phyloP scores from a whole-genome alignment of 768 basidiomycete species.

The Basidioascus undulatus region DNA sequence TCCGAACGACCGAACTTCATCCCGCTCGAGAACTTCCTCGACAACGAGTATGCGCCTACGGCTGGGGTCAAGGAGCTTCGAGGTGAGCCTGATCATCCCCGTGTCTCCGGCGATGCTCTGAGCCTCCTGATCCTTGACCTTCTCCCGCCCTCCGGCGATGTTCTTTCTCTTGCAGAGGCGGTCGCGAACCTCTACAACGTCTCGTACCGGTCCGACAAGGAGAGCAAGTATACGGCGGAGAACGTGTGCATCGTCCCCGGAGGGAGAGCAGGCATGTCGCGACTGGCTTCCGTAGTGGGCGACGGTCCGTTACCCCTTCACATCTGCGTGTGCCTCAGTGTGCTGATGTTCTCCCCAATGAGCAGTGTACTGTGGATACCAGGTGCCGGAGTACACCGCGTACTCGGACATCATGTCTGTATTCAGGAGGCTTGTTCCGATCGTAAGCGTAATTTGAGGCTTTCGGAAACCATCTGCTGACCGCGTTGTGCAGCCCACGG shows the following conservation, averaged over 20 bases:
- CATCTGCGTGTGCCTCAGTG: no score
- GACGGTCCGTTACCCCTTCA: no score
- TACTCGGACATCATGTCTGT: conserved; percentile 11
- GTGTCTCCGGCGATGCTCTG: background rate
- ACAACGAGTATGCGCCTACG: conserved; percentile 64
- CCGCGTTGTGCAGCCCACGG: no score
- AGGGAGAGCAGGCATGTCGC: conserved; percentile 42
- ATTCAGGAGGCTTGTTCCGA: conserved; percentile 11
- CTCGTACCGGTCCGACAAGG: conserved; percentile 57
- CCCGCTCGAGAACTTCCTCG: conserved; percentile 32
- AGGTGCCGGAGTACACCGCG: conserved; percentile 80
- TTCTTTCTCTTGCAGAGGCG: conserved; percentile 51
- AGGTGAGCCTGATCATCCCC: background rate
- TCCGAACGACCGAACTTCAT: conserved; percentile 40
- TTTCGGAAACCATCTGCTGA: conserved; percentile 7
- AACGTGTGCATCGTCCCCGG: conserved; percentile 75
- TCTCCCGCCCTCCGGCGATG: background rate
- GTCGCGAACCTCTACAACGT: conserved; percentile 76
- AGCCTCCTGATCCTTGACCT: background rate
- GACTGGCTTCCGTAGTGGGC: conserved; percentile 74
- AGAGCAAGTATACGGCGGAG: conserved; percentile 59
- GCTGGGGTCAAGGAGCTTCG: conserved; percentile 47
- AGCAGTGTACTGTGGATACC: conserved; percentile 37
- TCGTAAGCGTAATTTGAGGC: conserved; percentile 5
- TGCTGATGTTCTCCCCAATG: conserved; percentile 1